A percentile compares a stretch with the other conserved stretches of the same genome.
These are phyloP conservation scores for Malassezia sympodialis DNA, from an alignment of 1,284 basidiomycete species.

Conservation along the genomic window DNA sequence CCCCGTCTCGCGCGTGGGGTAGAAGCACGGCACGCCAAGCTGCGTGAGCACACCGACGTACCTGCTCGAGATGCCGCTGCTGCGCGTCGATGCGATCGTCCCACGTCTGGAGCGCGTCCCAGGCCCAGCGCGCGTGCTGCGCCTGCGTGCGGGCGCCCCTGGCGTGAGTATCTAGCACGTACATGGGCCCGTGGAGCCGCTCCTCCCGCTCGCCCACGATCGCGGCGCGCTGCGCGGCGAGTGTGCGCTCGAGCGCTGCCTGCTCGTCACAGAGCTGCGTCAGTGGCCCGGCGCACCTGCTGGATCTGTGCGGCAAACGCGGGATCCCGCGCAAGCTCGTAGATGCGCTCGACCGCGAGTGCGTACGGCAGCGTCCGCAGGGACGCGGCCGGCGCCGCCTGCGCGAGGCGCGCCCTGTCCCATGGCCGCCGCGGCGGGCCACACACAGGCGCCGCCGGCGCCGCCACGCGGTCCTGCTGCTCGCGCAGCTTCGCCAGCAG, in stretches of 20 bases:
- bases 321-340: background rate
- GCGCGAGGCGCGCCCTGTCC: background rate
- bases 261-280: conserved; percentile 7
- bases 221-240: background rate
- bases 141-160: conserved; percentile 11
- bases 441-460: background rate
- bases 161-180: background rate
- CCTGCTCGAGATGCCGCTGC: conserved; percentile 7
- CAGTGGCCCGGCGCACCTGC: background rate
- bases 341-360: conserved; percentile 1
- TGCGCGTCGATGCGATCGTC: background rate
- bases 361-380: conserved; percentile 1
- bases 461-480: conserved; percentile 2
- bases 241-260: background rate
- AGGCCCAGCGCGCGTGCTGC: conserved; percentile 9
- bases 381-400: background rate
- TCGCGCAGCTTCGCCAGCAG: conserved; percentile 14
- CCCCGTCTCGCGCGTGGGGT: conserved; percentile 3
- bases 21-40: conserved; percentile 12
- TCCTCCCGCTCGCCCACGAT: conserved; percentile 5
- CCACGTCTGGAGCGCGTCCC: conserved; percentile 18
- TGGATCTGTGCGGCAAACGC: background rate
- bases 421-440: conserved; percentile 3
- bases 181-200: conserved; percentile 6
- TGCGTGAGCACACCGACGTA: conserved; percentile 1